Percentiles rank a stretch among this genome's conserved stretches.
Evolutionary conservation across 2,329 filamentous ascomycete genomes (phyloP).

Genomic region (Pleurostoma richardsiae): DNA sequence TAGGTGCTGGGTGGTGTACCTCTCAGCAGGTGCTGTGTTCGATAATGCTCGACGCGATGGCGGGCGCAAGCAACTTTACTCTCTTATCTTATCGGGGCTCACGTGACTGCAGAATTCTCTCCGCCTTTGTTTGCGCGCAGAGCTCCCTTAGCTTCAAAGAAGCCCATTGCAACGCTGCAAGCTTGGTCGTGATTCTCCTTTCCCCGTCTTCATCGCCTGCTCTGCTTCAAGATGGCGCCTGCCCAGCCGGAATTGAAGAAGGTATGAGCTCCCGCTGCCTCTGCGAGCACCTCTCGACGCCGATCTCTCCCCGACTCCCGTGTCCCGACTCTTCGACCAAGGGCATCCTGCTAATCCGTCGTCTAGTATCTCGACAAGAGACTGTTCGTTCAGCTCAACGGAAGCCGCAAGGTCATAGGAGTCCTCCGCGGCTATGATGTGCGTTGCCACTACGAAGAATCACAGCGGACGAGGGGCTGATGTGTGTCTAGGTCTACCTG

Average conservation of each 20-base stretch:
- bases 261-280: slow-evolving; percentile 42
- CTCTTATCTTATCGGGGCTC: background rate
- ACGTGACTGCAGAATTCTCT: background rate
- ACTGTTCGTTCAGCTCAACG: slow-evolving; percentile 95
- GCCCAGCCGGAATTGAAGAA: slow-evolving; percentile 99
- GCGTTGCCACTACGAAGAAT: slow-evolving; percentile 24
- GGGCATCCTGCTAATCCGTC: slow-evolving; percentile 6
- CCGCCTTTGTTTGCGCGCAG: background rate
- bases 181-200: background rate
- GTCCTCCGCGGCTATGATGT: slow-evolving; percentile 95
- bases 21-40: background rate
- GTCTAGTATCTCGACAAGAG: slow-evolving; percentile 96
- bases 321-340: background rate
- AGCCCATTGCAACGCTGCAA: background rate
- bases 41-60: no score
- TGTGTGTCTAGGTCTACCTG: slow-evolving; percentile 71
- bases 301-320: background rate
- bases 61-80: no score
- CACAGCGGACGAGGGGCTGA: no score
- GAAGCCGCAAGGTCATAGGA: slow-evolving; percentile 94
- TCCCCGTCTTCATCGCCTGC: background rate
- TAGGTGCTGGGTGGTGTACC: no score
- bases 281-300: background rate
- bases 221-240: slow-evolving; percentile 74
- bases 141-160: no score